phyloP scores from a whole-genome alignment of 2,329 filamentous ascomycete genomes.

The Diaporthe sp. region DNA sequence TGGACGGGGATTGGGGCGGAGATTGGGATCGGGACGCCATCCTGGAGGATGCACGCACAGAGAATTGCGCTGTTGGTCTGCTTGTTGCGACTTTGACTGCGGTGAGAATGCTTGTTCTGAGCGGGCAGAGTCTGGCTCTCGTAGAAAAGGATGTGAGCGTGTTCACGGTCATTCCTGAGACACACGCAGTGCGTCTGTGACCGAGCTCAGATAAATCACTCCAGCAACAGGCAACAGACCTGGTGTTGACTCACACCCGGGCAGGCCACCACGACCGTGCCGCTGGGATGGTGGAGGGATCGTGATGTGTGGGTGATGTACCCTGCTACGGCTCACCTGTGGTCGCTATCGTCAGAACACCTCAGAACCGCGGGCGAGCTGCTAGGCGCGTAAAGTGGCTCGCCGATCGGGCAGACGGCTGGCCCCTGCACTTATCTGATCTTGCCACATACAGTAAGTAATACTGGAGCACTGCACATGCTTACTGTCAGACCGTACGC shows the following conservation, averaged over 20 bases:
- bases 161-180: slow-evolving; percentile 11
- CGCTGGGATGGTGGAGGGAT: slow-evolving; percentile 13
- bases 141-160: neutral
- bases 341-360: neutral
- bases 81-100: neutral
- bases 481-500: neutral
- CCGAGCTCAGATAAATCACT: neutral
- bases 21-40: slow-evolving; percentile 37
- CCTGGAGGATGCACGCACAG: slow-evolving; percentile 17
- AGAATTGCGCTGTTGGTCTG: neutral
- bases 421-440: slow-evolving; percentile 18
- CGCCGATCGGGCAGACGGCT: neutral
- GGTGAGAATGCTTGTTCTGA: neutral
- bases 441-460: neutral
- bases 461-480: neutral
- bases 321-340: neutral
- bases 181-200: neutral
- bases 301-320: slow-evolving; percentile 4
- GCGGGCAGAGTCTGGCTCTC: slow-evolving; percentile 1
- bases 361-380: slow-evolving; percentile 5
- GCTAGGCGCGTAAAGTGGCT: slow-evolving; percentile 23
- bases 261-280: slow-evolving; percentile 7
- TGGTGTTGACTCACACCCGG: slow-evolving; percentile 15
- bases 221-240: slow-evolving; percentile 10
- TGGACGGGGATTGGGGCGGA: slow-evolving; percentile 22